Evolutionary conservation across 768 basidiomycete genomes (phyloP).

Genomic region (Pisolithus marmoratus): DNA sequence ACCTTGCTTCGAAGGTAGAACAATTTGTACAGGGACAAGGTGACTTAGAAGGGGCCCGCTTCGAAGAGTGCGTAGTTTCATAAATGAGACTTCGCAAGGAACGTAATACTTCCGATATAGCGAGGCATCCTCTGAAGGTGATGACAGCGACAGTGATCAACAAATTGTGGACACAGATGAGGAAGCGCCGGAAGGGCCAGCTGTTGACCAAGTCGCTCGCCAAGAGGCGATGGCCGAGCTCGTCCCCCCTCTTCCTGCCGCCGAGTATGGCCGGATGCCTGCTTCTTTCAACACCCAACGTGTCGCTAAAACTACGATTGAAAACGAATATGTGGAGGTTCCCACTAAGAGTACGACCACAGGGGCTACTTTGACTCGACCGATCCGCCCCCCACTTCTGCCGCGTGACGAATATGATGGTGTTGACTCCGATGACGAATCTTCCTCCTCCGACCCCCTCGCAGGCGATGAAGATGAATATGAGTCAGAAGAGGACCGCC

Average conservation of each 20-base stretch:
- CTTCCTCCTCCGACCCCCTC: constrained; percentile 52
- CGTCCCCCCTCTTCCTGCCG: constrained; percentile 70
- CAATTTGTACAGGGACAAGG: constrained; percentile 90
- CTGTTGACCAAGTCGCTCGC: constrained; percentile 33
- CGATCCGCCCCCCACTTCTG: constrained; percentile 73
- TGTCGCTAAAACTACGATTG: constrained; percentile 42
- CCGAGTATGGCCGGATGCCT: constrained; percentile 89
- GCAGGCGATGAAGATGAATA: constrained; percentile 40
- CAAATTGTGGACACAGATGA: constrained; percentile 39
- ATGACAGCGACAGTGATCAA: constrained; percentile 23
- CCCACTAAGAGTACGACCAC: constrained; percentile 2
- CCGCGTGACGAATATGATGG: constrained; percentile 86
- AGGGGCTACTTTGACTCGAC: constrained; percentile 24
- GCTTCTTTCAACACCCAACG: constrained; percentile 70
- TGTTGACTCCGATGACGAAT: constrained; percentile 87
- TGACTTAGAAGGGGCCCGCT: constrained; percentile 80
- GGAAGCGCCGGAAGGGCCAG: constrained; percentile 31
- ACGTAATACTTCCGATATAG: constrained; percentile 30
- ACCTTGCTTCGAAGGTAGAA: constrained; percentile 80
- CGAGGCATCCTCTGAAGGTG: constrained; percentile 66
- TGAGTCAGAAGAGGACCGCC: constrained; percentile 76
- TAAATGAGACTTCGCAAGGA: neutral
- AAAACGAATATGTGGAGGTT: constrained; percentile 35
- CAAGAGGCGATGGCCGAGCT: constrained; percentile 72
- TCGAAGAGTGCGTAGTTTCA: constrained; percentile 69